These are phyloP conservation scores for Solanum sparsipilum DNA, from an alignment of 257 asterid species.

Conservation along the genomic window DNA sequence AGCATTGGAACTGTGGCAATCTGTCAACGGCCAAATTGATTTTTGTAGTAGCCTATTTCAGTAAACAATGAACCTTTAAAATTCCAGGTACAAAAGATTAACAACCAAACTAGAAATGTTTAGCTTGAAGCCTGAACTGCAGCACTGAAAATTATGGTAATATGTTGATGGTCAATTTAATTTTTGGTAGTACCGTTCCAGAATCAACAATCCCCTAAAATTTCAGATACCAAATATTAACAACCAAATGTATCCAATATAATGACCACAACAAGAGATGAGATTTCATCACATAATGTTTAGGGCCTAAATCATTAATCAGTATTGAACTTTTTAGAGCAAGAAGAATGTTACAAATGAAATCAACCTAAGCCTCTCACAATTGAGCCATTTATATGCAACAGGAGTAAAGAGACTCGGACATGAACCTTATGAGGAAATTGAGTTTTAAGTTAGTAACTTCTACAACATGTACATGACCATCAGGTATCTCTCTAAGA, in stretches of 20 bases:
- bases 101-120: not conserved
- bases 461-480: not conserved
- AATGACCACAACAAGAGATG: not conserved
- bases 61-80: slow-evolving; percentile 5
- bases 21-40: slow-evolving; percentile 78
- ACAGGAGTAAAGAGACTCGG: not conserved
- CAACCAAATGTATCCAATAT: not conserved
- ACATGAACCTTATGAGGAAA: not conserved
- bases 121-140: not conserved
- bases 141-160: not conserved
- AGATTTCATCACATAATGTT: not conserved
- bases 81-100: not conserved
- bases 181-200: not conserved
- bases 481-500: not conserved
- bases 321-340: not conserved
- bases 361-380: not conserved
- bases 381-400: not conserved
- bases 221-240: not conserved
- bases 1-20: slow-evolving; percentile 73
- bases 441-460: not conserved
- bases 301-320: not conserved
- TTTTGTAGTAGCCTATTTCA: slow-evolving; percentile 86
- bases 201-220: too few species aligned
- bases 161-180: not conserved
- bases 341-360: not conserved